Evolutionary conservation across 2,329 filamentous ascomycete genomes (phyloP).

Genomic region (Cercospora sojina): DNA sequence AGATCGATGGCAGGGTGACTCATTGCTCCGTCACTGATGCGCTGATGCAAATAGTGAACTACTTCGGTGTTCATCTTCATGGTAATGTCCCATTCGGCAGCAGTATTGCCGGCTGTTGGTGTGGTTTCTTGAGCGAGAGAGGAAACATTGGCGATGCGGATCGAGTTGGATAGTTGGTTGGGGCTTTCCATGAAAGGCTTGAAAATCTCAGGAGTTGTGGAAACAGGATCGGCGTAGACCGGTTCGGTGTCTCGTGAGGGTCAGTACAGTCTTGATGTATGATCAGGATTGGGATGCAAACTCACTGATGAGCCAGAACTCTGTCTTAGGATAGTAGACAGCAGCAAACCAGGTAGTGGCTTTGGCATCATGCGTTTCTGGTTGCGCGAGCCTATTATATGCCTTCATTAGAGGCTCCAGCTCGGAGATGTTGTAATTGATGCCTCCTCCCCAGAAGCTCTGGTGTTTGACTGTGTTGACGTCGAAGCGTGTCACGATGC

Average conservation of each 20-base stretch:
- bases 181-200: slow-evolving; percentile 9
- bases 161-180: neutral
- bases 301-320: slow-evolving; percentile 6
- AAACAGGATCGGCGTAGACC: slow-evolving; percentile 8
- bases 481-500: slow-evolving; percentile 35
- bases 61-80: slow-evolving; percentile 15
- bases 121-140: slow-evolving; percentile 1
- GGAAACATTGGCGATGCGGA: slow-evolving; percentile 7
- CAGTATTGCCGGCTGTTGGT: neutral
- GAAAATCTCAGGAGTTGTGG: slow-evolving; percentile 11
- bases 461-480: slow-evolving; percentile 25
- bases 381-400: slow-evolving; percentile 1
- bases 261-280: neutral
- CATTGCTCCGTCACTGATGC: neutral
- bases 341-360: slow-evolving; percentile 14
- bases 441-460: slow-evolving; percentile 23
- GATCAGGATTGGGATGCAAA: neutral
- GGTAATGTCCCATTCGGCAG: slow-evolving; percentile 7
- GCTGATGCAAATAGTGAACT: slow-evolving; percentile 3
- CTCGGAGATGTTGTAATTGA: slow-evolving; percentile 13
- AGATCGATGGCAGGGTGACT: neutral
- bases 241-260: neutral
- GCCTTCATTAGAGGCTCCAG: slow-evolving; percentile 5
- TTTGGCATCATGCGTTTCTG: slow-evolving; percentile 13
- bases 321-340: slow-evolving; percentile 10